These are phyloP conservation scores for Saksenaea oblongispora DNA, from an alignment of 371 early-diverging fungal genomes.

Conservation along the genomic window DNA sequence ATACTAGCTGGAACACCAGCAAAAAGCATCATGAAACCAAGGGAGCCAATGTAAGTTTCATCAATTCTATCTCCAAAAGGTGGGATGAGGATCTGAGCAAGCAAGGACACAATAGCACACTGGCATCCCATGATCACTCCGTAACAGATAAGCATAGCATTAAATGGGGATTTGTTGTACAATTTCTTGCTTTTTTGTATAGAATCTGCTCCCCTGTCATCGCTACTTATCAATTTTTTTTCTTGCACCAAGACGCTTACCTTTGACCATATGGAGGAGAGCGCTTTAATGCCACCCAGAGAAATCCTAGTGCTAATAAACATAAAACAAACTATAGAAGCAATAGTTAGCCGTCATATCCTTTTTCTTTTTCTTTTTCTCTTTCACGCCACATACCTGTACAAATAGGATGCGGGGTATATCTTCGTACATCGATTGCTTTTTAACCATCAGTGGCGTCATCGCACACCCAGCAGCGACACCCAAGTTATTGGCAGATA, in stretches of 20 bases:
- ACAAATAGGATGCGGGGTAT: slow-evolving; percentile 39
- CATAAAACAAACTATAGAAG: slow-evolving; percentile 7
- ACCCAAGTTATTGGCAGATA: slow-evolving; percentile 54
- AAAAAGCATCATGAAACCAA: slow-evolving; percentile 46
- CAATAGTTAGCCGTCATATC: background rate
- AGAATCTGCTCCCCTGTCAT: slow-evolving; percentile 15
- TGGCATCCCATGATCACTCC: slow-evolving; percentile 52
- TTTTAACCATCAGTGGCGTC: slow-evolving; percentile 44
- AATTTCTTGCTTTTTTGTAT: slow-evolving; percentile 22
- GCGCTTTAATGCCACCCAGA: slow-evolving; percentile 25
- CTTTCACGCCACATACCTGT: slow-evolving; percentile 33
- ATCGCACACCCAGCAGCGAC: slow-evolving; percentile 53
- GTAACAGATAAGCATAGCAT: slow-evolving; percentile 35
- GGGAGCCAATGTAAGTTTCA: slow-evolving; percentile 40
- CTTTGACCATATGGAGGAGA: slow-evolving; percentile 21
- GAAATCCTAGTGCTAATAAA: slow-evolving; percentile 19
- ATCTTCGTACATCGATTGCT: slow-evolving; percentile 32
- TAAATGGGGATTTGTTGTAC: slow-evolving; percentile 12
- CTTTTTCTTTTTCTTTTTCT: too few relatives aligned
- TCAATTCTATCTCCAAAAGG: slow-evolving; percentile 30
- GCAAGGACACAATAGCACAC: slow-evolving; percentile 48
- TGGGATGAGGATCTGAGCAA: slow-evolving; percentile 52
- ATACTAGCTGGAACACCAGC: slow-evolving; percentile 49
- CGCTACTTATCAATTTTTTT: background rate
- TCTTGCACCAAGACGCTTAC: slow-evolving; percentile 8